Percentiles rank a stretch among this genome's conserved stretches.
Evolutionary conservation across 2,329 filamentous ascomycete genomes (phyloP).

Genomic region (Sclerotinia minor): DNA sequence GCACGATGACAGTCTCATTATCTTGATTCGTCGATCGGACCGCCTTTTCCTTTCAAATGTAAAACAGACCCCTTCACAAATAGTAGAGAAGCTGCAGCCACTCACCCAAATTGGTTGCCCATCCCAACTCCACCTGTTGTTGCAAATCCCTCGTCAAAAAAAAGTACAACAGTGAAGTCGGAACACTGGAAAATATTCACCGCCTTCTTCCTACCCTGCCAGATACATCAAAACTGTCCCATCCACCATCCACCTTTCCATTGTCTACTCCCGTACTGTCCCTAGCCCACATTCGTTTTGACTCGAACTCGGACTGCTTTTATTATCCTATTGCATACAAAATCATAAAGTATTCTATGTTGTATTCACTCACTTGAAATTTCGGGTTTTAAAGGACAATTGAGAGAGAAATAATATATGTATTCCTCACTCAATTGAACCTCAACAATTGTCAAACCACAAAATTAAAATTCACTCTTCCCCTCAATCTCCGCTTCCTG

Average conservation of each 20-base stretch:
- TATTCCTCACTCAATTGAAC: constrained; percentile 23
- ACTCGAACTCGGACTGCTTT: constrained; percentile 6
- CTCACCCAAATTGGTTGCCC: constrained; percentile 12
- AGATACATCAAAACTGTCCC: constrained; percentile 19
- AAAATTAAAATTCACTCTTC: constrained; percentile 11
- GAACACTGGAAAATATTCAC: constrained; percentile 15
- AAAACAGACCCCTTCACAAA: constrained; percentile 16
- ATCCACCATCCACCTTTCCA: constrained; percentile 20
- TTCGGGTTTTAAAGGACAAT: constrained; percentile 21
- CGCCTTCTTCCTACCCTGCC: constrained; percentile 19
- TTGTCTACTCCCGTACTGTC: not conserved
- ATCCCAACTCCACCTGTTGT: constrained; percentile 16
- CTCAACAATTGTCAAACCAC: constrained; percentile 20
- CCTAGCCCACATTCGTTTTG: constrained; percentile 25
- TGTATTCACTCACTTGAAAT: constrained; percentile 22
- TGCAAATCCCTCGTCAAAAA: constrained; percentile 19
- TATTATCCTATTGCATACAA: constrained; percentile 18
- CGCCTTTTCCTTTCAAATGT: constrained; percentile 19
- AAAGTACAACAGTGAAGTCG: not conserved
- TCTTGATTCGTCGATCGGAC: constrained; percentile 14
- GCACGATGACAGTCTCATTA: constrained; percentile 15
- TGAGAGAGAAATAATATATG: constrained; percentile 22
- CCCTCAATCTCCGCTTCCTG: not conserved
- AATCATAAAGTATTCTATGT: constrained; percentile 19
- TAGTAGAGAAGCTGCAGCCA: constrained; percentile 12